These are phyloP conservation scores for Gamsiella multidivaricata DNA, from an alignment of 192 early-diverging fungal species.

Conservation along the genomic window DNA sequence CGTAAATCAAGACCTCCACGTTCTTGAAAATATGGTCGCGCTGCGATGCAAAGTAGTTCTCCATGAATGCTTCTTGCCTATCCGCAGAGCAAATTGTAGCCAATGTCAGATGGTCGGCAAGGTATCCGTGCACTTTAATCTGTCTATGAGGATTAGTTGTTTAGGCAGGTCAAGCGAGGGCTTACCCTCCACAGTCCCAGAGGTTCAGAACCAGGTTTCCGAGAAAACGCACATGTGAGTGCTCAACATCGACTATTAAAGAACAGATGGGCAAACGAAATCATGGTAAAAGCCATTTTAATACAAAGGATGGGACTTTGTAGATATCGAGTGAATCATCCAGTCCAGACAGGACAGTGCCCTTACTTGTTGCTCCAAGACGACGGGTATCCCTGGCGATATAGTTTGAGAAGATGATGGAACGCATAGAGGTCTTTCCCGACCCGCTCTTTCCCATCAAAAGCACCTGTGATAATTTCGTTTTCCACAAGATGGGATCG, in stretches of 20 bases:
- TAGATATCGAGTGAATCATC: background rate
- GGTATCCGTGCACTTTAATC: too few species aligned
- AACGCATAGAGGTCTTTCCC: slow-evolving; percentile 99
- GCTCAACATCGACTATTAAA: slow-evolving; percentile 91
- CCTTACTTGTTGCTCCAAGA: slow-evolving; percentile 93
- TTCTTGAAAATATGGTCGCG: slow-evolving; percentile 96
- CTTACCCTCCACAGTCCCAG: slow-evolving; percentile 93
- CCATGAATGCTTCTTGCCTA: slow-evolving; percentile 95
- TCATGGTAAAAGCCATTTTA: background rate
- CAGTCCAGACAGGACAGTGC: background rate
- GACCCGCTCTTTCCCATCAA: slow-evolving; percentile 98
- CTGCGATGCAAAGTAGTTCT: slow-evolving; percentile 93
- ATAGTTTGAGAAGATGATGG: slow-evolving; percentile 98
- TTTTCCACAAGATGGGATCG: background rate
- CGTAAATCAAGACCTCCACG: slow-evolving; percentile 99
- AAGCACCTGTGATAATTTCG: slow-evolving; percentile 82
- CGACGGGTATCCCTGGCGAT: slow-evolving; percentile 94
- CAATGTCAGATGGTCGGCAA: too few species aligned
- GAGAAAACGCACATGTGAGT: slow-evolving; percentile 94
- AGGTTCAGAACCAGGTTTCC: slow-evolving; percentile 97
- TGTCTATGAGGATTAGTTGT: too few species aligned
- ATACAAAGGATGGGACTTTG: too few species aligned
- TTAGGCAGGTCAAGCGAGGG: background rate
- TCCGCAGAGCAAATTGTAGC: background rate
- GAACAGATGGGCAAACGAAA: background rate